Conservation (phyloP, 1,284 basidiomycete species). For the Sanghuangporus weigelae region DNA sequence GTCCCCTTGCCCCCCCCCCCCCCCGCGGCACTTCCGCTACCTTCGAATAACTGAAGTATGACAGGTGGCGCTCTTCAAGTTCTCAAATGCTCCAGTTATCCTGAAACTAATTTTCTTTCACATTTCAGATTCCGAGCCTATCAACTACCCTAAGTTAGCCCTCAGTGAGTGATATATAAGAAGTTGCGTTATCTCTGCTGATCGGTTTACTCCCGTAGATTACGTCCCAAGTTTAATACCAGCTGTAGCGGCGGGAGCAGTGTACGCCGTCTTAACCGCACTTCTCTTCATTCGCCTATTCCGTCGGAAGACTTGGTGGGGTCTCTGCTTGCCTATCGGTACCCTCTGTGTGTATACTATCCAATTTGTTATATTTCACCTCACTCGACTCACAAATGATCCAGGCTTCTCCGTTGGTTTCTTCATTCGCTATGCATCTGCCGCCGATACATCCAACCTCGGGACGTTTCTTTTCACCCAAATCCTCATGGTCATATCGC, state of each 20-base stretch:
- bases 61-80: too few species aligned
- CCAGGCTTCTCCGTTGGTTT: constrained; percentile 2
- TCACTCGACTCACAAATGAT: background rate
- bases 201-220: background rate
- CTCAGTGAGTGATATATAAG: background rate
- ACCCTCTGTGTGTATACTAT: background rate
- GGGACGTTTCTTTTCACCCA: constrained; percentile 1
- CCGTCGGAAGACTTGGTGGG: constrained; percentile 14
- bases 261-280: background rate
- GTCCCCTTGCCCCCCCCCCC: too few species aligned
- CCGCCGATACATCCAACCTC: background rate
- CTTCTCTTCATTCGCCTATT: constrained; percentile 7
- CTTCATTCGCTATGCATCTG: background rate
- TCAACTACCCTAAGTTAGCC: background rate
- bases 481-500: constrained; percentile 9
- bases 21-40: too few species aligned
- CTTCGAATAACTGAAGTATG: too few species aligned
- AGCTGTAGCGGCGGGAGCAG: background rate
- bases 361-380: background rate
- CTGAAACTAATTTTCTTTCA: too few species aligned
- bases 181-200: background rate
- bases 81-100: too few species aligned
- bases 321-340: constrained; percentile 18
- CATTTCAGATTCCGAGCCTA: background rate
- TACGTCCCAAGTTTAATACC: constrained; percentile 6